Conservation (phyloP, 257 asterid species). For the Cynanchum wilfordii region DNA sequence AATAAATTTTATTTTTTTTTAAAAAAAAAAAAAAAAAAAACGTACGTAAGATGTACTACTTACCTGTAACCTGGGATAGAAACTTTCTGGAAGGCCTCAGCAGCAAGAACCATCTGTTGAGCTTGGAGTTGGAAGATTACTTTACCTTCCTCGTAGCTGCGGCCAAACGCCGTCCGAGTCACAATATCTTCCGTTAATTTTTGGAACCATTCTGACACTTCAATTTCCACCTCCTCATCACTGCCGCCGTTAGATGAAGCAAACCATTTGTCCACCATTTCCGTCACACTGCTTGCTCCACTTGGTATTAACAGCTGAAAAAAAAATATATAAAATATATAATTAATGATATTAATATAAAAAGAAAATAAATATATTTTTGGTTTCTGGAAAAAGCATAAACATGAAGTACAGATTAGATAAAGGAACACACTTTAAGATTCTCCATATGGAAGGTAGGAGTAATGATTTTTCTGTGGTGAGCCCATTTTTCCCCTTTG, state of each 20-base stretch:
- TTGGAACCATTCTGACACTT: constrained; percentile 41
- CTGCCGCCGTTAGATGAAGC: background rate
- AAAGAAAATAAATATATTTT: background rate
- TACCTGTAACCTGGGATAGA: constrained; percentile 51
- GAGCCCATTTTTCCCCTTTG: constrained; percentile 50
- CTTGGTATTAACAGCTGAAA: constrained; percentile 33
- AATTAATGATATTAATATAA: background rate
- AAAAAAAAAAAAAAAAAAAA: too few relatives aligned
- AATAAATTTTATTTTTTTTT: too few relatives aligned
- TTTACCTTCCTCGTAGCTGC: constrained; percentile 40
- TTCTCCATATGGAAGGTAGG: constrained; percentile 50
- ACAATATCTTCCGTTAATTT: constrained; percentile 43
- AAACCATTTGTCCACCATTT: constrained; percentile 41
- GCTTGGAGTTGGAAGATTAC: constrained; percentile 38
- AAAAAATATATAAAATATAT: too few relatives aligned
- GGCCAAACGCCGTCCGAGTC: constrained; percentile 38
- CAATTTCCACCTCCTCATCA: constrained; percentile 41
- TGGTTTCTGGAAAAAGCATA: background rate
- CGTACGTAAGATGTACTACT: too few relatives aligned
- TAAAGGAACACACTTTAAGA: constrained; percentile 31
- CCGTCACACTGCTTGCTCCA: constrained; percentile 37
- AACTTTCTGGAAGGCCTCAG: constrained; percentile 40
- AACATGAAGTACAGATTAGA: background rate
- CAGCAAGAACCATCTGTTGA: constrained; percentile 37
- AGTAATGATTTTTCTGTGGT: constrained; percentile 44